These are phyloP conservation scores for Chrysopogon serrulatus DNA, from an alignment of 176 grass and related monocot genomes.

Conservation along the genomic window DNA sequence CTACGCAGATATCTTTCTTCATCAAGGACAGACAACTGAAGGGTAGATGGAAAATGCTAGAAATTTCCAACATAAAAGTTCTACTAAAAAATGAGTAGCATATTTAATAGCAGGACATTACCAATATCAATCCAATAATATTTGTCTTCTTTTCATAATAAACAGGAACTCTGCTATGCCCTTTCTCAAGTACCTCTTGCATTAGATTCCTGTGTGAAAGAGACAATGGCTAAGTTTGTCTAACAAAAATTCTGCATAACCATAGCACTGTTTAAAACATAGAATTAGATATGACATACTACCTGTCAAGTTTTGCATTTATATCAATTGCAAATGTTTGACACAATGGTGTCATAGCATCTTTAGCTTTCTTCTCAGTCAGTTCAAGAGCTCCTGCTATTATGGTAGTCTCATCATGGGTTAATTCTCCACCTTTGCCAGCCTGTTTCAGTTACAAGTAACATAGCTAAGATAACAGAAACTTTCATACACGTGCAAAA, in stretches of 20 bases:
- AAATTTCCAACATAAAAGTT: background rate
- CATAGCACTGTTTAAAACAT: background rate
- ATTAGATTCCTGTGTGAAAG: constrained; percentile 47
- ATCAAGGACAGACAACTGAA: background rate
- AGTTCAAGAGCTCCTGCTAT: constrained; percentile 97
- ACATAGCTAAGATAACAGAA: background rate
- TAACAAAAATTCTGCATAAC: background rate
- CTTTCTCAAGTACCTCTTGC: constrained; percentile 76
- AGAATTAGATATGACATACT: background rate
- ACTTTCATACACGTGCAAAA: background rate
- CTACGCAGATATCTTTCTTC: background rate
- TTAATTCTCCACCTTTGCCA: constrained; percentile 96
- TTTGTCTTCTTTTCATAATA: constrained; percentile 85
- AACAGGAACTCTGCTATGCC: constrained; percentile 91
- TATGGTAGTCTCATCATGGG: constrained; percentile 96
- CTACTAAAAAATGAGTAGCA: background rate
- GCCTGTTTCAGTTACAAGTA: constrained; percentile 47
- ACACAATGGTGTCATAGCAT: constrained; percentile 75
- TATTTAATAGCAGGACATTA: constrained; percentile 23
- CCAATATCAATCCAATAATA: constrained; percentile 93
- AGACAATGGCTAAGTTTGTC: background rate
- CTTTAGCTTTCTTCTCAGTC: constrained; percentile 78
- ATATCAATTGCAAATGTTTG: constrained; percentile 92
- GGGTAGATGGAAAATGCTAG: background rate
- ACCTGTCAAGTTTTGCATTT: constrained; percentile 84